Evolutionary conservation across 2,329 filamentous ascomycete genomes (phyloP).

Genomic region (Zymoseptoria brevis): DNA sequence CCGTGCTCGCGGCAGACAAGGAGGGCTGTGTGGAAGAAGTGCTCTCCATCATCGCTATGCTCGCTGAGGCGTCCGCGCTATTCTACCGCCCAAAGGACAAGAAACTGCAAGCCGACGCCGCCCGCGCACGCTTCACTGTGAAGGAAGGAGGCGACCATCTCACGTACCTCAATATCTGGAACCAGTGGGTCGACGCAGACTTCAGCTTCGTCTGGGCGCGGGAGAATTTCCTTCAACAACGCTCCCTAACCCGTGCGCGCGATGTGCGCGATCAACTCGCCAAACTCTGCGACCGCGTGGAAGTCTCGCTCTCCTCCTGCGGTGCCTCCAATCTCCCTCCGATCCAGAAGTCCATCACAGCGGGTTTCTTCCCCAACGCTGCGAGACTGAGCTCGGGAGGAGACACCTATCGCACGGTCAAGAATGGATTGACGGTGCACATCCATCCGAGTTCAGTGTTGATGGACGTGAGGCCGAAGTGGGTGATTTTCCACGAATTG

Average conservation of each 20-base stretch:
- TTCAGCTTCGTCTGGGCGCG: slow-evolving; percentile 80
- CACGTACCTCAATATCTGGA: slow-evolving; percentile 85
- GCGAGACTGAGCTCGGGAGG: slow-evolving; percentile 75
- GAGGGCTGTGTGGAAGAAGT: slow-evolving; percentile 92
- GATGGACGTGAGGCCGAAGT: slow-evolving; percentile 72
- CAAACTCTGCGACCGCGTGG: slow-evolving; percentile 87
- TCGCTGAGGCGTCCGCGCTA: slow-evolving; percentile 76
- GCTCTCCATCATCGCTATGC: slow-evolving; percentile 87
- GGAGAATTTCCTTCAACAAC: slow-evolving; percentile 90
- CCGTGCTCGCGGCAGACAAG: slow-evolving; percentile 78
- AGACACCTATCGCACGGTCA: slow-evolving; percentile 83
- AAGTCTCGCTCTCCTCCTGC: slow-evolving; percentile 60
- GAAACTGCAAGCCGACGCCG: slow-evolving; percentile 90
- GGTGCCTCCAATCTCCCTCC: slow-evolving; percentile 65
- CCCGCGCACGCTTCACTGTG: slow-evolving; percentile 77
- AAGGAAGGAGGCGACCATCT: slow-evolving; percentile 87
- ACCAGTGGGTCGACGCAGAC: slow-evolving; percentile 89
- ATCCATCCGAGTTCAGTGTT: slow-evolving; percentile 84
- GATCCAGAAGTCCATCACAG: slow-evolving; percentile 79
- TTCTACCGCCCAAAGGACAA: slow-evolving; percentile 97
- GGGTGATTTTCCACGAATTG: slow-evolving; percentile 79
- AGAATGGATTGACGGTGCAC: slow-evolving; percentile 80
- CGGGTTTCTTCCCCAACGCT: slow-evolving; percentile 91
- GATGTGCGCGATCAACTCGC: slow-evolving; percentile 89
- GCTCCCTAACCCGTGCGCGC: slow-evolving; percentile 76